These are phyloP conservation scores for Phytophthora uliginosa DNA, from an alignment of 352 stramenopile genomes.

Conservation along the genomic window DNA sequence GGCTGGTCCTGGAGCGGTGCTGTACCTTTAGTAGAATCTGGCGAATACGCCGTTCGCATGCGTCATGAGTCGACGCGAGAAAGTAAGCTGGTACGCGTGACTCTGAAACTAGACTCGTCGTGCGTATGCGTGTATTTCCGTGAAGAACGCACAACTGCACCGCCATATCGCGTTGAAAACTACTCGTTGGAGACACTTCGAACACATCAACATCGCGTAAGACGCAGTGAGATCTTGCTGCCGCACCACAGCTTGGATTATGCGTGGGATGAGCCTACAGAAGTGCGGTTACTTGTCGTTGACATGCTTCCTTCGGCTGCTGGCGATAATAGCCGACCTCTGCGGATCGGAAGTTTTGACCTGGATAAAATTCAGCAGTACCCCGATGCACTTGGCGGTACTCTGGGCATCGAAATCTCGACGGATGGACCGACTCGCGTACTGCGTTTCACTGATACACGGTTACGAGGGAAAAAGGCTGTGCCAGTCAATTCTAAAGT, in stretches of 20 bases:
- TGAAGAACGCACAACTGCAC: conserved; percentile 80
- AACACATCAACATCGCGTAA: conserved; percentile 85
- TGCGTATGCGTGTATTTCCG: conserved; percentile 87
- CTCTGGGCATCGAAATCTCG: conserved; percentile 84
- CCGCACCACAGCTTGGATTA: conserved; percentile 91
- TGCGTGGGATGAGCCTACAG: conserved; percentile 89
- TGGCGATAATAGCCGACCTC: conserved; percentile 86
- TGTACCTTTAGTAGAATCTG: conserved; percentile 77
- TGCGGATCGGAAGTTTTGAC: conserved; percentile 86
- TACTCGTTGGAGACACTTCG: conserved; percentile 91
- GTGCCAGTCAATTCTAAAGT: conserved; percentile 34
- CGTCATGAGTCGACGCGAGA: conserved; percentile 85
- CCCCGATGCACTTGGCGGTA: conserved; percentile 76
- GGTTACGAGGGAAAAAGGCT: conserved; percentile 62
- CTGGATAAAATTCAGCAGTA: conserved; percentile 88
- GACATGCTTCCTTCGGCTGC: conserved; percentile 91
- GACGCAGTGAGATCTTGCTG: conserved; percentile 86
- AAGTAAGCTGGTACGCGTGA: conserved; percentile 82
- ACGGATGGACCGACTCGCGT: conserved; percentile 91
- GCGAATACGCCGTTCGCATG: conserved; percentile 87
- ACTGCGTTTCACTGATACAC: conserved; percentile 85
- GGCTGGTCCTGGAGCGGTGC: conserved; percentile 90
- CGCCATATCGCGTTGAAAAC: conserved; percentile 90
- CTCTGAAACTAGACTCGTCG: conserved; percentile 79
- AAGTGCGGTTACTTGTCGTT: conserved; percentile 83